Conservation (phyloP, 139 green algal species). For the Coccomyxa sp. region DNA sequence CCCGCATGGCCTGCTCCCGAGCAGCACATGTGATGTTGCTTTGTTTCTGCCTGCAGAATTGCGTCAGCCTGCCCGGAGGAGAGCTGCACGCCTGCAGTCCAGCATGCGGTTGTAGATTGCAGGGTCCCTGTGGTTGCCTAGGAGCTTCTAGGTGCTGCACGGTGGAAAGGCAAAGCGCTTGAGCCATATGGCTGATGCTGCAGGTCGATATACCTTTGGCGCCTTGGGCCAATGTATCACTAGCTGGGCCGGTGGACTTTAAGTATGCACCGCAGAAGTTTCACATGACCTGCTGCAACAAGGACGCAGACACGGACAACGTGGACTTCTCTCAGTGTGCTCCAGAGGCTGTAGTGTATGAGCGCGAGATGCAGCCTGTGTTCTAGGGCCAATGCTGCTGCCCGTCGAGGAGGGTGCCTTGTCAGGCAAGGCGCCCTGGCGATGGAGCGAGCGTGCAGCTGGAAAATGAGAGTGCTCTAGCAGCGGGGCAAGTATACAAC, state of each 20-base stretch:
- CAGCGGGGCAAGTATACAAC: too few relatives aligned
- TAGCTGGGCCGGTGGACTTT: neutral
- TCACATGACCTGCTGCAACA: constrained; percentile 8
- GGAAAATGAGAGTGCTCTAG: too few relatives aligned
- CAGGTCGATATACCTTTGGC: neutral
- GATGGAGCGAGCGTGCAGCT: too few relatives aligned
- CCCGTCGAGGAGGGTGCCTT: too few relatives aligned
- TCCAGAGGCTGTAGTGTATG: too few relatives aligned
- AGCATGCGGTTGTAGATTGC: neutral
- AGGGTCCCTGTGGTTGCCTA: neutral
- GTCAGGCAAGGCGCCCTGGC: too few relatives aligned
- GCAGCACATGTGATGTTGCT: neutral
- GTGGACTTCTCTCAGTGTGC: neutral
- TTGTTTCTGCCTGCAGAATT: neutral
- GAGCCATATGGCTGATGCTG: neutral
- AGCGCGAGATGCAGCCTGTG: too few relatives aligned
- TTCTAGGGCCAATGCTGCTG: too few relatives aligned
- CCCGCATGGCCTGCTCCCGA: neutral
- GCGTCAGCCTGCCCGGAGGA: neutral
- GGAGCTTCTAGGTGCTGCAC: neutral
- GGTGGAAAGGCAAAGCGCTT: neutral
- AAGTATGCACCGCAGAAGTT: constrained; percentile 4
- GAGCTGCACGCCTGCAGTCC: neutral
- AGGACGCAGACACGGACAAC: neutral
- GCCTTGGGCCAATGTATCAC: neutral